phyloP scores from a whole-genome alignment of 2,329 filamentous ascomycete species.

The Shiraia sp. region DNA sequence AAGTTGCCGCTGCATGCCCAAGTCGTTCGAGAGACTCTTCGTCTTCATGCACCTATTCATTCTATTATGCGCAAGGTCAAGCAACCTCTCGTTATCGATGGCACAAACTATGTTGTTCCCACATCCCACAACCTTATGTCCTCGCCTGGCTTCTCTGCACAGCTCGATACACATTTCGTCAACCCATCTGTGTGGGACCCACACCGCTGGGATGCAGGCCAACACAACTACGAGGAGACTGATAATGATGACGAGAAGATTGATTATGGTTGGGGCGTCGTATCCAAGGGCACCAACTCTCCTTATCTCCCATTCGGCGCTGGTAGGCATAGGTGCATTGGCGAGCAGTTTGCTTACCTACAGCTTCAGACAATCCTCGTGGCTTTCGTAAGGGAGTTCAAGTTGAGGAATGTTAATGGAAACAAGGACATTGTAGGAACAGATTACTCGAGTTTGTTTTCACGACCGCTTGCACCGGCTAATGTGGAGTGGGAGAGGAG shows the following conservation, averaged over 20 bases:
- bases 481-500: conserved; percentile 76
- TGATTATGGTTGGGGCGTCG: conserved; percentile 91
- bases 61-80: conserved; percentile 93
- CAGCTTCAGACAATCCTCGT: conserved; percentile 86
- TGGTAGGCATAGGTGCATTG: conserved; percentile 90
- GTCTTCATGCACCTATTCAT: conserved; percentile 90
- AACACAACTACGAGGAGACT: conserved; percentile 48
- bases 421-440: conserved; percentile 69
- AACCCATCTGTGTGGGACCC: conserved; percentile 85
- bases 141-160: conserved; percentile 79
- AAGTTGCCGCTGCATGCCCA: conserved; percentile 81
- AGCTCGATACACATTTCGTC: conserved; percentile 76
- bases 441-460: conserved; percentile 62
- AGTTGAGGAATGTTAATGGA: conserved; percentile 76
- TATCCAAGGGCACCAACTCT: conserved; percentile 86
- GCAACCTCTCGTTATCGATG: conserved; percentile 79
- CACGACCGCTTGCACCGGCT: conserved; percentile 49
- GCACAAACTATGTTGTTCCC: conserved; percentile 82
- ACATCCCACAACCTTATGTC: conserved; percentile 80
- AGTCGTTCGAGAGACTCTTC: conserved; percentile 88
- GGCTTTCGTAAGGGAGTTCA: conserved; percentile 76
- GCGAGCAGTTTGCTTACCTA: conserved; percentile 93
- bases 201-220: conserved; percentile 78
- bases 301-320: conserved; percentile 95
- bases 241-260: conserved; percentile 71